A percentile compares a stretch with the other conserved stretches of the same genome.
phyloP scores from a whole-genome alignment of 306 rosid species.

The Alnus rubra region DNA sequence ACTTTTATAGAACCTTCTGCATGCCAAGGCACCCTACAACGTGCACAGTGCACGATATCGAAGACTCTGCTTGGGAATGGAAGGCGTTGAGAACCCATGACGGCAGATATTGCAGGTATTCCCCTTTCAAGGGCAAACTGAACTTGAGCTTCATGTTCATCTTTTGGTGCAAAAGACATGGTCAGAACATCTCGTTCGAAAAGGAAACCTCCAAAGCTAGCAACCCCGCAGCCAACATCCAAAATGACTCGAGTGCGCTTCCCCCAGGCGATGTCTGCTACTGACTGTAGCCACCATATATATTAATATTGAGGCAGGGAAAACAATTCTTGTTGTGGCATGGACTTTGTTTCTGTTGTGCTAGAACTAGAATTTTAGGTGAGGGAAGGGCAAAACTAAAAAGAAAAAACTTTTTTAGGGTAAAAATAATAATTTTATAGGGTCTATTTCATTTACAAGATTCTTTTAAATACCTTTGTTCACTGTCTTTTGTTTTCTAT shows the following conservation, averaged over 20 bases:
- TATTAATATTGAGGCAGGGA: too few species aligned
- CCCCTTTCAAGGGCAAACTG: slow-evolving; percentile 96
- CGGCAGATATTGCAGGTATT: slow-evolving; percentile 89
- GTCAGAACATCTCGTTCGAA: slow-evolving; percentile 82
- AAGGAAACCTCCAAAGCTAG: slow-evolving; percentile 87
- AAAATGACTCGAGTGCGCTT: slow-evolving; percentile 66
- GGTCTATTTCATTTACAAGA: too few species aligned
- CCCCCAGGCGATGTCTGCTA: slow-evolving; percentile 71
- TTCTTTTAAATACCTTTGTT: too few species aligned
- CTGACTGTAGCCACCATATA: slow-evolving; percentile 47
- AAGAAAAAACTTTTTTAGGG: too few species aligned
- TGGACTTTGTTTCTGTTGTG: too few species aligned
- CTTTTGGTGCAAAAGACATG: slow-evolving; percentile 95
- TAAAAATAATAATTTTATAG: too few species aligned
- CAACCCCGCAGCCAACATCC: slow-evolving; percentile 97
- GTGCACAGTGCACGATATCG: slow-evolving; percentile 79
- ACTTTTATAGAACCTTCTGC: slow-evolving; percentile 49
- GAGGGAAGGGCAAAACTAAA: too few species aligned
- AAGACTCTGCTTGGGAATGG: slow-evolving; percentile 79
- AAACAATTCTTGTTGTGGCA: too few species aligned
- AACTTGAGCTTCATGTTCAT: slow-evolving; percentile 95
- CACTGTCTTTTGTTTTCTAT: too few species aligned
- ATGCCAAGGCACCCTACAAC: slow-evolving; percentile 97
- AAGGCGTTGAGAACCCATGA: slow-evolving; percentile 91
- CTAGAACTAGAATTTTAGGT: too few species aligned